phyloP scores from a whole-genome alignment of 1,284 basidiomycete species.

The Anthracocystis walkeri region DNA sequence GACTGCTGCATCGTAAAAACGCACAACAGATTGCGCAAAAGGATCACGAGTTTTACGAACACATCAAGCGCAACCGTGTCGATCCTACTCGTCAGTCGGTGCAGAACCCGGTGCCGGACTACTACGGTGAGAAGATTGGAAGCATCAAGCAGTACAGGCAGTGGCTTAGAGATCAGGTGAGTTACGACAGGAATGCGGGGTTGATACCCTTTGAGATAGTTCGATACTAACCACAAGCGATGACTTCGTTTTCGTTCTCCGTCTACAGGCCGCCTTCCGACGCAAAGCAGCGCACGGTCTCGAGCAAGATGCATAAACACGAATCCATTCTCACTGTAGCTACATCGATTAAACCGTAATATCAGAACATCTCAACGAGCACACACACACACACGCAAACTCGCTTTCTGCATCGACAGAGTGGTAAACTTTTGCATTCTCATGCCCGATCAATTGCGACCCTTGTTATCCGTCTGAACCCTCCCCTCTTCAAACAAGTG shows the following conservation, averaged over 20 bases:
- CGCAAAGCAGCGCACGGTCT: conserved; percentile 65
- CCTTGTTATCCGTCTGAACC: conserved; percentile 37
- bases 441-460: conserved; percentile 13
- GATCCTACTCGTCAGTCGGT: conserved; percentile 63
- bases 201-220: not conserved
- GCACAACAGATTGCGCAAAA: conserved; percentile 57
- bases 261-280: conserved; percentile 49
- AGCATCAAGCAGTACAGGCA: conserved; percentile 64
- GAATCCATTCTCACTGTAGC: not conserved
- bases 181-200: not conserved
- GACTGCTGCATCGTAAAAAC: conserved; percentile 54
- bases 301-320: conserved; percentile 42
- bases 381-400: conserved; percentile 1
- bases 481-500: conserved; percentile 58
- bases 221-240: not conserved
- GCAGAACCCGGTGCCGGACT: conserved; percentile 67
- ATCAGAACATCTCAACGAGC: not conserved
- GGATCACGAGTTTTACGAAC: conserved; percentile 64
- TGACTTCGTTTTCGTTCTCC: not conserved
- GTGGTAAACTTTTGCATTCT: not conserved
- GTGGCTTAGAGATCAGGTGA: conserved; percentile 65
- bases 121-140: conserved; percentile 67
- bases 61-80: conserved; percentile 60
- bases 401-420: no score
- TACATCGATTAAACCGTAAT: not conserved